Conservation (phyloP, 2,329 filamentous ascomycete species). For the Trichophyton simii region DNA sequence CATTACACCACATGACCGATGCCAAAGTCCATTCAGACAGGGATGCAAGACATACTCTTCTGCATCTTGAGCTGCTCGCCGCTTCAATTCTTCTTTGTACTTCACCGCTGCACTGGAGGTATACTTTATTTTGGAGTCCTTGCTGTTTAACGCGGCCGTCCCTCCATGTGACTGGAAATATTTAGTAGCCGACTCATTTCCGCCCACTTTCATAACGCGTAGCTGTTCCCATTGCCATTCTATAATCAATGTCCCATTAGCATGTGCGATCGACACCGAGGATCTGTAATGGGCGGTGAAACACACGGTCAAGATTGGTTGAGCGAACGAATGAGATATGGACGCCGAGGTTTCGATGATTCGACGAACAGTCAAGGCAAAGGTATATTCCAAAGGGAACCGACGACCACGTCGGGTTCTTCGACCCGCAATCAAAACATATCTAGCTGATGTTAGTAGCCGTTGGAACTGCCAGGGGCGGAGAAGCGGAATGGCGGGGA, state of each 20-base stretch:
- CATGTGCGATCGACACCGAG: background rate
- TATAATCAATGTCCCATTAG: slow-evolving; percentile 26
- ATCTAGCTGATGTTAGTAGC: slow-evolving; percentile 42
- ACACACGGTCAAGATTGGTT: slow-evolving; percentile 93
- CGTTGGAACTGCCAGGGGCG: background rate
- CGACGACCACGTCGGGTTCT: slow-evolving; percentile 97
- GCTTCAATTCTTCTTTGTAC: slow-evolving; percentile 94
- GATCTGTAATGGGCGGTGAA: slow-evolving; percentile 11
- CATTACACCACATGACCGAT: background rate
- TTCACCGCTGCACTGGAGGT: slow-evolving; percentile 84
- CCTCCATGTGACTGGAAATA: slow-evolving; percentile 97
- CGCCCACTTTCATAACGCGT: slow-evolving; percentile 93
- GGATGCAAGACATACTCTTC: slow-evolving; percentile 53
- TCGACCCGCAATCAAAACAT: slow-evolving; percentile 96
- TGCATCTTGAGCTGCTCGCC: slow-evolving; percentile 68
- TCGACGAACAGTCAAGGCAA: slow-evolving; percentile 92
- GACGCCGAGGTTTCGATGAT: slow-evolving; percentile 93
- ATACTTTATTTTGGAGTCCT: slow-evolving; percentile 95
- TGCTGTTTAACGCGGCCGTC: slow-evolving; percentile 84
- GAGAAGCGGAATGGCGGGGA: slow-evolving; percentile 14
- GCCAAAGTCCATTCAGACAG: background rate
- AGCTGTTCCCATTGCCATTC: slow-evolving; percentile 99
- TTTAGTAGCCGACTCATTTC: slow-evolving; percentile 95
- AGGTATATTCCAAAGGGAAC: slow-evolving; percentile 96
- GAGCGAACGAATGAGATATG: slow-evolving; percentile 99